These are phyloP conservation scores for Claviceps sp. DNA, from an alignment of 2,329 filamentous ascomycete species.

Conservation along the genomic window DNA sequence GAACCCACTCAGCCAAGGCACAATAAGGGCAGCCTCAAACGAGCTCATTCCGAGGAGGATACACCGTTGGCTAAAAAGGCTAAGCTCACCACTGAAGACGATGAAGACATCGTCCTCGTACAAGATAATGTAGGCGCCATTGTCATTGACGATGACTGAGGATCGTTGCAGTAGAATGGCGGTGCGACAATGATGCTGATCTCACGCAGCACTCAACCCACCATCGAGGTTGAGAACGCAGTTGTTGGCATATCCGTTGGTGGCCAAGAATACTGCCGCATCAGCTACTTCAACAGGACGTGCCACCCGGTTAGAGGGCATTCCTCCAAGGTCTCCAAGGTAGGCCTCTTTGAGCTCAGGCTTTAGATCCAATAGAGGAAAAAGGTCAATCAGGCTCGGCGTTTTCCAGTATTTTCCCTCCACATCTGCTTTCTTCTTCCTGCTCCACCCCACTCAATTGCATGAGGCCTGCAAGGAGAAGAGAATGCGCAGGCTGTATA, in stretches of 20 bases:
- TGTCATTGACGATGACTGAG: conserved; percentile 49
- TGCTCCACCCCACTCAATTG: not conserved
- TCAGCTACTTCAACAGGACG: conserved; percentile 59
- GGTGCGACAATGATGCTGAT: not conserved
- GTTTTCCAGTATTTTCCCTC: not conserved
- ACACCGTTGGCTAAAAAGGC: conserved; percentile 34
- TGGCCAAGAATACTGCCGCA: conserved; percentile 63
- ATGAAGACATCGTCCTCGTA: conserved; percentile 31
- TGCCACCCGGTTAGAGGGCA: conserved; percentile 56
- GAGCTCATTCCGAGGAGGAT: conserved; percentile 28
- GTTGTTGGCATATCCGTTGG: conserved; percentile 74
- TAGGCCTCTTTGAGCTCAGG: conserved; percentile 23
- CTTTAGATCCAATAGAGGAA: conserved; percentile 24
- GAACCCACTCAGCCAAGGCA: conserved; percentile 27
- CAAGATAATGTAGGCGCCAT: conserved; percentile 49
- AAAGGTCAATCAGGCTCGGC: conserved; percentile 20
- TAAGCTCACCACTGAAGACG: conserved; percentile 21
- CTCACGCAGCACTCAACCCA: conserved; percentile 56
- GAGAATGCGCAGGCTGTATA: not conserved
- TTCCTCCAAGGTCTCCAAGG: conserved; percentile 26
- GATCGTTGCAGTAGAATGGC: not conserved
- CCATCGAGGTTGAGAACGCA: conserved; percentile 79
- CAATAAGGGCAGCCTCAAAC: conserved; percentile 27
- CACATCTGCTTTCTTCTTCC: not conserved
- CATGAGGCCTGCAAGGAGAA: not conserved